These are phyloP conservation scores for Venturia pyrina DNA, from an alignment of 2,329 filamentous ascomycete genomes.

Conservation along the genomic window DNA sequence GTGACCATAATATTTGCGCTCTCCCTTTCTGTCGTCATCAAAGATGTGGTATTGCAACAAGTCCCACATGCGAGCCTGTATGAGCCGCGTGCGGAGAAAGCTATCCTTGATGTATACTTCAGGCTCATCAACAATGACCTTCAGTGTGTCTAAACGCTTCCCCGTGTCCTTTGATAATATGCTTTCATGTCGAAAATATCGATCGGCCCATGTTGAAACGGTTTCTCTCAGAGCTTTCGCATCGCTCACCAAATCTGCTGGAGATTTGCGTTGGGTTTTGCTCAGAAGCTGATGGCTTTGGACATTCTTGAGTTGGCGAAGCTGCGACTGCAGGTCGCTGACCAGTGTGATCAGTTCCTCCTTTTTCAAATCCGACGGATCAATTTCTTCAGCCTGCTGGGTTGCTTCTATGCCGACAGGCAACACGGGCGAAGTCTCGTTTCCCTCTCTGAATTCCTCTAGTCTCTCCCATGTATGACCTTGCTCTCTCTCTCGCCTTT, in stretches of 20 bases:
- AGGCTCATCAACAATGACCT: neutral
- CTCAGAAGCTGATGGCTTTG: neutral
- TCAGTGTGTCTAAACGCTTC: neutral
- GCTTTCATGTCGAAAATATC: neutral
- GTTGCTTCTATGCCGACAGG: neutral
- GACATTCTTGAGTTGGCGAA: neutral
- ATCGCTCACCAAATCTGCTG: neutral
- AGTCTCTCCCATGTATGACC: neutral
- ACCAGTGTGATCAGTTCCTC: neutral
- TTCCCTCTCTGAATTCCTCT: neutral
- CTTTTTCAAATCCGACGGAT: neutral
- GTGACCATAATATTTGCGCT: neutral
- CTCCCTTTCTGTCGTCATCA: neutral
- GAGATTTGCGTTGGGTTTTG: neutral
- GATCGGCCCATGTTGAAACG: neutral
- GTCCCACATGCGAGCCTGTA: neutral
- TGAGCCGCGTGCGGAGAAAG: neutral
- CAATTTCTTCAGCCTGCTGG: neutral
- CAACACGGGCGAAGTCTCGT: neutral
- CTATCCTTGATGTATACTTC: neutral
- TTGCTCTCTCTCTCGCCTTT: neutral
- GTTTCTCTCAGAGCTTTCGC: neutral
- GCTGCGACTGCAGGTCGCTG: neutral
- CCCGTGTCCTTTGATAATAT: neutral
- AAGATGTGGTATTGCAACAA: constrained; percentile 3